Base-by-base conservation (phyloP, 2,329 filamentous ascomycete genomes). In the Clonostachys byssicola region DNA sequence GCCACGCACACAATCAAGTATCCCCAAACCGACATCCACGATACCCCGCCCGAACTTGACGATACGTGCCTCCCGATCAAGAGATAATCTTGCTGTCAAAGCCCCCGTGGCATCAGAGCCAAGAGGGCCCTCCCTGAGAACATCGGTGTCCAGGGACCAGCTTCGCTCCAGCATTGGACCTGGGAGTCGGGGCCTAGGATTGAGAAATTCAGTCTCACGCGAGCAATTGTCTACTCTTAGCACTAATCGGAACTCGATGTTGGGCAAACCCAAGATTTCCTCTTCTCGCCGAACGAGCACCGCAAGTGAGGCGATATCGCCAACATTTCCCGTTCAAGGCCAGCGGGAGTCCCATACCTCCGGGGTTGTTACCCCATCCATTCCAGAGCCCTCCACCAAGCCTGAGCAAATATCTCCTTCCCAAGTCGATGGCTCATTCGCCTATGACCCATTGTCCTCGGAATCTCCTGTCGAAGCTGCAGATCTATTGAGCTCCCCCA, bases 1-100 rank as follows among this genome's bases (percentile, higher is more conserved):
- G 12, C 60, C 67, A 33, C 56, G 61, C 14, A 56, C 63, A 12
- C 53, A 56, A 5, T 67, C 65, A 12, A 57, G 51, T 35, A 58
- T 67, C 34, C 59, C 64, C 35, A 63, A 63, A 42, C 61, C 62
- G 14, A 39, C 56, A 5, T 52, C 57, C 10, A 44, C 49, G 18
- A 44, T 60, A 33, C 56, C 56, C 3, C 49, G 55, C 14, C 61
- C 61, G 2, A 44, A 60, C 5, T 50, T 33, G 23, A 51, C n/a
- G 47, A 42, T 58, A 17, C 56, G 56, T 3, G 44, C 51, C 10
- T 50, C 54, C 8, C 44, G 55, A 1, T 60, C 57, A 14, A 46
- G 51, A 13, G 54, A 56, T 35, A 55, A 46, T 45, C 44, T 54
- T 8, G 47, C 51, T 6, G 53, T 47, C 23, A 30, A 39, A 39